These are phyloP conservation scores for Exophiala bonariae DNA, from an alignment of 2,329 filamentous ascomycete species.

Conservation along the genomic window DNA sequence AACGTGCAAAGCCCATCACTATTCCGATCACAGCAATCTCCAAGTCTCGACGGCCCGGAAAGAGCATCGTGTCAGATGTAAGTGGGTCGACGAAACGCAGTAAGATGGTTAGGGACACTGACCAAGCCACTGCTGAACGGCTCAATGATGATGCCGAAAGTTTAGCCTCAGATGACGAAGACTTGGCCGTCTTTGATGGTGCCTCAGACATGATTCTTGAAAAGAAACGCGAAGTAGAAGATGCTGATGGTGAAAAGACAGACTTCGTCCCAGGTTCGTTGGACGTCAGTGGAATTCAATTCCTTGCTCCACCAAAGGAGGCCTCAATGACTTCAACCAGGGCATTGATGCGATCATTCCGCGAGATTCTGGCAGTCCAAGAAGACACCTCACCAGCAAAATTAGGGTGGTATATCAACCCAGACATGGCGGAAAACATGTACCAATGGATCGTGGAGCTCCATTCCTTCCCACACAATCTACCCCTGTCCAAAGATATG, in stretches of 20 bases:
- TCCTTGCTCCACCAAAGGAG: conserved; percentile 66
- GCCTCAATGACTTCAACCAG: conserved; percentile 63
- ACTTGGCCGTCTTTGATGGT: conserved; percentile 45
- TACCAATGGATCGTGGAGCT: conserved; percentile 93
- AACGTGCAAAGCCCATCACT: conserved; percentile 36
- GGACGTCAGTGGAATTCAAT: conserved; percentile 60
- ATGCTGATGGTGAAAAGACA: conserved; percentile 34
- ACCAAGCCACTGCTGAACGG: conserved; percentile 17
- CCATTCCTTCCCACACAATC: conserved; percentile 70
- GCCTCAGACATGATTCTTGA: conserved; percentile 14
- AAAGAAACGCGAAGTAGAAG: conserved; percentile 6
- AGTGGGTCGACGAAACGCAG: conserved; percentile 17
- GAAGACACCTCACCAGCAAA: conserved; percentile 59
- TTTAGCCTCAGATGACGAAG: conserved; percentile 48
- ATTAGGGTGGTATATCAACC: conserved; percentile 82
- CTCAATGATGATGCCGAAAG: conserved; percentile 23
- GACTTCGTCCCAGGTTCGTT: conserved; percentile 70
- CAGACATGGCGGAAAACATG: conserved; percentile 65
- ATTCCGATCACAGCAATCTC: conserved; percentile 56
- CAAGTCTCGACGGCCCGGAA: conserved; percentile 41
- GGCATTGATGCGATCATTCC: conserved; percentile 65
- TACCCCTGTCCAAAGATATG: conserved; percentile 77
- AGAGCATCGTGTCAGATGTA: conserved; percentile 14
- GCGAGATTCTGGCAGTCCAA: conserved; percentile 65
- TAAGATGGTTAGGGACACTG: conserved; percentile 14